Evolutionary conservation across 768 basidiomycete genomes (phyloP).

Genomic region (Suillus plorans): DNA sequence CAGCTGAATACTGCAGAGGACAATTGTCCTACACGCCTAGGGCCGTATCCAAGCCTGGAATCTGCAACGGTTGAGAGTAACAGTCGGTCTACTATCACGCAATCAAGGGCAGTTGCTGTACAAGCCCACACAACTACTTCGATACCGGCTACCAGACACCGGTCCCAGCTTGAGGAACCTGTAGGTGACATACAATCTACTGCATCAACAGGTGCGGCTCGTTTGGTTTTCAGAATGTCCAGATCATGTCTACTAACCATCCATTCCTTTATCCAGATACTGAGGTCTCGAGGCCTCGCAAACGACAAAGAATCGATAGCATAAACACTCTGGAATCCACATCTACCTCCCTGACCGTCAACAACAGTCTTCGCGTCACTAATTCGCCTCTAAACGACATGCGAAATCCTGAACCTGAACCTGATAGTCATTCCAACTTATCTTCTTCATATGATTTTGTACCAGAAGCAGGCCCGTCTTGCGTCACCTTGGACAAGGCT

Average conservation of each 20-base stretch:
- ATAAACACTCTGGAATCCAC: constrained; percentile 33
- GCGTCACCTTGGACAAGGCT: constrained; percentile 34
- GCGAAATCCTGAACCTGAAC: constrained; percentile 51
- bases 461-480: constrained; percentile 55
- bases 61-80: constrained; percentile 33
- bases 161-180: constrained; percentile 61
- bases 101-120: constrained; percentile 26
- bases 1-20: constrained; percentile 58
- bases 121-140: constrained; percentile 33
- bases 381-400: constrained; percentile 41
- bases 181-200: constrained; percentile 31
- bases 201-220: constrained; percentile 23
- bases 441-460: constrained; percentile 44
- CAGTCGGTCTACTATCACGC: constrained; percentile 26
- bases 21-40: constrained; percentile 42
- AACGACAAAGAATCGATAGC: constrained; percentile 66
- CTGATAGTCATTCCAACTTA: constrained; percentile 46
- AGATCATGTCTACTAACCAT: constrained; percentile 10
- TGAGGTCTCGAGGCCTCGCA: constrained; percentile 59
- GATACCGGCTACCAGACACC: constrained; percentile 64
- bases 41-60: constrained; percentile 49
- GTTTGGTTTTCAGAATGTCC: neutral
- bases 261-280: constrained; percentile 34
- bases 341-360: constrained; percentile 28
- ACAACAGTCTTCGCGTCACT: constrained; percentile 24